phyloP scores from a whole-genome alignment of 805 yeast genomes.

The Myxozyma lipomycoides region DNA sequence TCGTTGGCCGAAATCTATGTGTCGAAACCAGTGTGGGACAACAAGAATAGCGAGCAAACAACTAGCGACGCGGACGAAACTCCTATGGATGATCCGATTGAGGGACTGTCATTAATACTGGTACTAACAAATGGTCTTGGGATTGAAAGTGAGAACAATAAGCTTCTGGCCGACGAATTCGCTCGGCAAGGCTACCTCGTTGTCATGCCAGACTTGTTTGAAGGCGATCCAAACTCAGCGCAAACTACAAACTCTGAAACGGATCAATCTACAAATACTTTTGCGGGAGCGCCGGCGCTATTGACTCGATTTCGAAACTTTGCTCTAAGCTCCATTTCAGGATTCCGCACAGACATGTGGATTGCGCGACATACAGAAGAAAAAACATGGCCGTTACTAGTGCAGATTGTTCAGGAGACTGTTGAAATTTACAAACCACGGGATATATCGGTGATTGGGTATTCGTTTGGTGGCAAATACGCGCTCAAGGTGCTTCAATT shows the following conservation, averaged over 20 bases:
- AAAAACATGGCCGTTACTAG: slow-evolving; percentile 32
- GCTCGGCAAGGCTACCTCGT: slow-evolving; percentile 33
- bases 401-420: slow-evolving; percentile 32
- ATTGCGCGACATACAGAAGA: slow-evolving; percentile 37
- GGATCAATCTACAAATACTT: background rate
- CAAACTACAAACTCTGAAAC: background rate
- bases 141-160: slow-evolving; percentile 32
- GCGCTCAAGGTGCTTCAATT: slow-evolving; percentile 33
- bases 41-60: background rate
- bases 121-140: slow-evolving; percentile 37
- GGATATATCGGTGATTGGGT: slow-evolving; percentile 35
- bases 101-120: slow-evolving; percentile 19
- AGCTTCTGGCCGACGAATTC: slow-evolving; percentile 34
- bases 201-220: slow-evolving; percentile 36
- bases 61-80: background rate
- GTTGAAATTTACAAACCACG: slow-evolving; percentile 33
- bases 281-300: background rate
- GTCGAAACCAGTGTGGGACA: slow-evolving; percentile 13
- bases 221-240: slow-evolving; percentile 32
- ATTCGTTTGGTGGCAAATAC: slow-evolving; percentile 37
- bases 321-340: slow-evolving; percentile 32
- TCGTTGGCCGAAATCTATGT: slow-evolving; percentile 20
- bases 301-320: slow-evolving; percentile 29
- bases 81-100: slow-evolving; percentile 7
- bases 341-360: slow-evolving; percentile 39